These are phyloP conservation scores for Hypoxylon lienhwacheense DNA, from an alignment of 495 filamentous ascomycete species.

Conservation along the genomic window DNA sequence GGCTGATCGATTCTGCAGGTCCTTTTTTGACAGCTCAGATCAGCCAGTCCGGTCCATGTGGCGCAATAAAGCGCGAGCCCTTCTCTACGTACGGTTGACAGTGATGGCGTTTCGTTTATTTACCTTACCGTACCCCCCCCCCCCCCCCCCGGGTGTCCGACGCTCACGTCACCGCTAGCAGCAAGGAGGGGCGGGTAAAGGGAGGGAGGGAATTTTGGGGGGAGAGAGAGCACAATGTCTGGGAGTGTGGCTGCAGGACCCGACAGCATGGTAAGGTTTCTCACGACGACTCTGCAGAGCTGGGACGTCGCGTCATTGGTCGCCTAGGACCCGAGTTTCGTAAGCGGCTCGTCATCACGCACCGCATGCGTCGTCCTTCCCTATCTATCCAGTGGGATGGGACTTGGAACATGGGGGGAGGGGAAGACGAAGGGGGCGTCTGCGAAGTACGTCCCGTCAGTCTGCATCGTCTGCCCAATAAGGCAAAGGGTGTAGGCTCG, in stretches of 20 bases:
- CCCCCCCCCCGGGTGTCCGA: no score
- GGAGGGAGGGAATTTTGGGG: background rate
- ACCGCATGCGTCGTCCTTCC: slow-evolving; percentile 19
- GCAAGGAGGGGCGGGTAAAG: background rate
- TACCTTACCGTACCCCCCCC: slow-evolving; percentile 10
- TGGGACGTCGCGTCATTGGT: slow-evolving; percentile 20
- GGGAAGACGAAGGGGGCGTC: slow-evolving; percentile 1
- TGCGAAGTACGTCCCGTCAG: slow-evolving; percentile 28
- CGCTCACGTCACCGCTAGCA: slow-evolving; percentile 16
- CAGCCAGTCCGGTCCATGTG: slow-evolving; percentile 7
- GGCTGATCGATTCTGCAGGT: slow-evolving; percentile 26
- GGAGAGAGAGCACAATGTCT: background rate
- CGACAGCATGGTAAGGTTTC: slow-evolving; percentile 31
- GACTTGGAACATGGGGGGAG: slow-evolving; percentile 3
- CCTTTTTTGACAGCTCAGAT: slow-evolving; percentile 6
- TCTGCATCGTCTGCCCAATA: slow-evolving; percentile 27
- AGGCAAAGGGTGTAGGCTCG: slow-evolving; percentile 15
- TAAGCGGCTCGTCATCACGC: slow-evolving; percentile 32
- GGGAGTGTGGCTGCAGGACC: slow-evolving; percentile 28
- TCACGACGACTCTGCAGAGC: slow-evolving; percentile 11
- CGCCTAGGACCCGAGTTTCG: slow-evolving; percentile 11
- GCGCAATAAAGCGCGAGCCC: slow-evolving; percentile 17
- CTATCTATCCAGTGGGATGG: slow-evolving; percentile 27
- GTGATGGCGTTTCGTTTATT: no score
- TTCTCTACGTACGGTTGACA: slow-evolving; percentile 3